phyloP scores from a whole-genome alignment of 1,284 basidiomycete species.

The Meripilus lineatus region DNA sequence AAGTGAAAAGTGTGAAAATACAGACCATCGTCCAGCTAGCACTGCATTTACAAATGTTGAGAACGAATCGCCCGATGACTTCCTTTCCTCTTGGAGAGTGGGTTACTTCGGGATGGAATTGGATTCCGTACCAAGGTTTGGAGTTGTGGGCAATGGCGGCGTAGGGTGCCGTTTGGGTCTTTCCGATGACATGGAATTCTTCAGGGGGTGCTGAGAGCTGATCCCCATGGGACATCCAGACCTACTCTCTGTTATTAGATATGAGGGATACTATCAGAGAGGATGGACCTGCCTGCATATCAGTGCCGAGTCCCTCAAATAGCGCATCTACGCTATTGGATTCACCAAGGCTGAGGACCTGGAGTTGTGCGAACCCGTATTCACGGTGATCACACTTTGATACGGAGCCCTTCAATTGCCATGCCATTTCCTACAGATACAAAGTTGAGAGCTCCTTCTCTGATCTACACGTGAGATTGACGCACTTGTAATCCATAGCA shows the following conservation, averaged over 20 bases:
- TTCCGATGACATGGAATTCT: slow-evolving; percentile 86
- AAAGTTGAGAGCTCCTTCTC: background rate
- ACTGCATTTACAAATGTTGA: slow-evolving; percentile 81
- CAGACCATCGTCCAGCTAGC: slow-evolving; percentile 93
- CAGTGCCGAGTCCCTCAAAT: slow-evolving; percentile 80
- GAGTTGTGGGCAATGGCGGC: slow-evolving; percentile 91
- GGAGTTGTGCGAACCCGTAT: slow-evolving; percentile 88
- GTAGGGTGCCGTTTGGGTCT: slow-evolving; percentile 85
- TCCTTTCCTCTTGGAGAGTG: slow-evolving; percentile 90
- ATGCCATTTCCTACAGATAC: slow-evolving; percentile 80
- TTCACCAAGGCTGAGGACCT: slow-evolving; percentile 66
- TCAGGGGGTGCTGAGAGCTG: slow-evolving; percentile 82
- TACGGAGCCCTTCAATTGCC: slow-evolving; percentile 85
- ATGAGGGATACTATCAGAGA: background rate
- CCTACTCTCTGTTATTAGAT: slow-evolving; percentile 42
- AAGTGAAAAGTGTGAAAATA: slow-evolving; percentile 8
- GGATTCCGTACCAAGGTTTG: slow-evolving; percentile 93
- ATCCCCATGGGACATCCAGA: slow-evolving; percentile 99
- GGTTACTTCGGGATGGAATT: slow-evolving; percentile 99
- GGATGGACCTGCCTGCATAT: slow-evolving; percentile 75
- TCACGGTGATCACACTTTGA: slow-evolving; percentile 89
- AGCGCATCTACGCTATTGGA: slow-evolving; percentile 64
- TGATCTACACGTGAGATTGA: background rate
- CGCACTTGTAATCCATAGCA: slow-evolving; percentile 95
- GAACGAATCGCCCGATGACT: slow-evolving; percentile 86